Evolutionary conservation across 192 early-diverging fungal genomes (phyloP), one percentile per base, ranked within the genome.

Genomic region (Entophlyctis luteolus): DNA sequence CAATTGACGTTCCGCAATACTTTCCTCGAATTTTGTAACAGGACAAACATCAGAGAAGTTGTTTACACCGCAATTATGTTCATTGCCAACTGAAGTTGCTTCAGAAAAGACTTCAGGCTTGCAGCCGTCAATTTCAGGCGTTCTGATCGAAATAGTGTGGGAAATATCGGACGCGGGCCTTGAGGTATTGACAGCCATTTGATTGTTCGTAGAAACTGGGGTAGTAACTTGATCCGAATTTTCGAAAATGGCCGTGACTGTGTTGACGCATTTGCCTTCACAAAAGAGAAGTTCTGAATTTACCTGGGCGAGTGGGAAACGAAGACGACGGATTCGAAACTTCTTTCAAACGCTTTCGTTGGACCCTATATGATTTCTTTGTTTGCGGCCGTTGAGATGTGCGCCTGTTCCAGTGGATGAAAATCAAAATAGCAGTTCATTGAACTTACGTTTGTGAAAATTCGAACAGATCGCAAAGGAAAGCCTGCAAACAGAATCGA

Each of bases 261-360:
- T 10, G n/a, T 12, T n/a, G 42, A 45, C 10, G 42, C 10, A 45
- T 45, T 12, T 45, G 10, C n/a, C 42, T 12, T 12, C 42, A 12
- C n/a, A 10, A n/a, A 12, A 45, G 10, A 12, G 10, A 45, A 45
- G n/a, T 12, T 45, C 42, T 45, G 42, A n/a, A 45, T 35, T 10
- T 31, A 55, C 54, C 54, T 33, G 54, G 54, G 18, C 54, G 4
- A 14, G 54, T 34, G 6, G 46, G 12, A 31, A 6, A 18, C n/a
- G 42, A 32, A 16, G 60, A 49, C 25, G 52, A 33, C 10, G 29
- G 12, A 25, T n/a, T n/a, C n/a, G 63, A 14, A 47, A 52, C 50
- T 33, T 66, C 63, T 55, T 54, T 66, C 34, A 66, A 37, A 22
- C 22, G 8, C 52, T 66, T 66, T 6, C 63, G 63, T 12, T 48